phyloP scores from a whole-genome alignment of 345 rosid genomes.

The Fremontodendron californicum region DNA sequence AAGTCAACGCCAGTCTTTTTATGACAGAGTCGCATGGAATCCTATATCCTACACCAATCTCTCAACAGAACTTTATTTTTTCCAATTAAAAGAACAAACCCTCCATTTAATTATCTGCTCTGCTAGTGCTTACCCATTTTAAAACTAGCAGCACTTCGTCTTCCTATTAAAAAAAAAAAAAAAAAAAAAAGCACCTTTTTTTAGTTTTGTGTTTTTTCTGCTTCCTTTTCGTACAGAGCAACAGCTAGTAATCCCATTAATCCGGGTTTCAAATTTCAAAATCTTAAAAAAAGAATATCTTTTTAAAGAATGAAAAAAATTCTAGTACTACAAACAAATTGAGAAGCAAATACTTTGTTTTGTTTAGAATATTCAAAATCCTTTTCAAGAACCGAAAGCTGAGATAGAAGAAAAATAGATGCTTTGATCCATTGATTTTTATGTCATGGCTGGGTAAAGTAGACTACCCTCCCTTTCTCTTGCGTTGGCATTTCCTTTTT shows the following conservation, averaged over 20 bases:
- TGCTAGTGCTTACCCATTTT: no score
- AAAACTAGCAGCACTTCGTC: no score
- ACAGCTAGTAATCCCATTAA: conserved; percentile 1
- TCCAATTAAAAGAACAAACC: not conserved
- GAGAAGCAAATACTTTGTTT: not conserved
- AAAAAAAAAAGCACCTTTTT: not conserved
- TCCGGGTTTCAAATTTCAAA: conserved; percentile 9
- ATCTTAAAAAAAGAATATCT: not conserved
- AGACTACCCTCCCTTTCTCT: not conserved
- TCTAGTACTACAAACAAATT: not conserved
- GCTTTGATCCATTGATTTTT: conserved; percentile 1
- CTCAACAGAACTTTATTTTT: not conserved
- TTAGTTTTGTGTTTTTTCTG: not conserved
- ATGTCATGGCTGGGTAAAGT: conserved; percentile 10
- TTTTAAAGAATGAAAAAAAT: not conserved
- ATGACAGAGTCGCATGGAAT: not conserved
- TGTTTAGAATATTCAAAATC: not conserved
- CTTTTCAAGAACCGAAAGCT: not conserved
- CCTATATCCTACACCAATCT: not conserved
- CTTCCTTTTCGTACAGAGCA: not conserved
- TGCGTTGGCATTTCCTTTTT: not conserved
- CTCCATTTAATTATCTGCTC: not conserved
- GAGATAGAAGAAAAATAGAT: not conserved
- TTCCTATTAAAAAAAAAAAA: no score
- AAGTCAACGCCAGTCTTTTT: not conserved